Evolutionary conservation across 306 rosid species (phyloP), one percentile per base, ranked within the genome.

Genomic region (Pachyrhizus erosus): DNA sequence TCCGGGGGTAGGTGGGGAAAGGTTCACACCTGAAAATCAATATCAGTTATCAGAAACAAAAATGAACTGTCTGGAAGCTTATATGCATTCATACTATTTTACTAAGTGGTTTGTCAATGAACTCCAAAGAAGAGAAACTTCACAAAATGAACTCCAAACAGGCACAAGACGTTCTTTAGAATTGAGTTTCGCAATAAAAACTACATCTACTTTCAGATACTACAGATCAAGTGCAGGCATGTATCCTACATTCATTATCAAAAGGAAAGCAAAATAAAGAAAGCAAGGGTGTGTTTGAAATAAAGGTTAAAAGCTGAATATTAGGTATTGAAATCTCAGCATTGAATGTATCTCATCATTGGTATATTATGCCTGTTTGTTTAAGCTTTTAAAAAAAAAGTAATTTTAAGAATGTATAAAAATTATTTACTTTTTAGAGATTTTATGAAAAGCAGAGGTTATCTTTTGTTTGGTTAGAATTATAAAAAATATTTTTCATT

Each of bases 1-100:
- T 93, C 76, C 99, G 91, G 4, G 99, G 97, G 83, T 93, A 93
- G 79, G 97, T 96, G 39, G 99, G 99, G 88, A 96, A 96, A 39
- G 98, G 97, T 76, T 93, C 94, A 13, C 99, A 96, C 99, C 99
- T 96, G 87, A 62, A 88, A 79, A 85, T 60, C 80, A 87, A 85
- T 39, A 78, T 75, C 61, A 75, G 24, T 51, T 62, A 45, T 84
- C 70, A 57, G 73, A 80, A 80, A 72, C 66, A 48, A 80, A 79
- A 68, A 72, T 39, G 75, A 76, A 54, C 51, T 74, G 58, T 76
- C 40, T 24, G 9, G 61, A 26, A 67, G 82, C 37, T 67, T 77
- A 75, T 18, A 52, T 14, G 52, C 78, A 68, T 33, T 39, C 18
- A 75, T 55, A 58, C 26, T 46, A 67, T 48, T 60, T 75, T 60